Evolutionary conservation across 192 early-diverging fungal species (phyloP).

Genomic region (Entomortierella lignicola): DNA sequence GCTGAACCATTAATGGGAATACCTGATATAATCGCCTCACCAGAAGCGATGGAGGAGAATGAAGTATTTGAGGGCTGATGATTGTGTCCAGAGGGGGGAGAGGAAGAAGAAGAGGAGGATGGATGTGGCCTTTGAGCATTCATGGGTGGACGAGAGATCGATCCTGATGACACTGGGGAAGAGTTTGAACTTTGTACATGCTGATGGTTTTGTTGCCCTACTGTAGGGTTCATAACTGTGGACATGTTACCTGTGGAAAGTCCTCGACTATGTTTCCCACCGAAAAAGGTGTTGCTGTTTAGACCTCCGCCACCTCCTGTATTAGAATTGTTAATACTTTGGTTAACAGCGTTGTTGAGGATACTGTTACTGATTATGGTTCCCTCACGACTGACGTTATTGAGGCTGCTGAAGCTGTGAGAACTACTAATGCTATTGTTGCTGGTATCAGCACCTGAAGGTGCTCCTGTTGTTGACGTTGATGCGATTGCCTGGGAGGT

Average conservation of each 20-base stretch:
- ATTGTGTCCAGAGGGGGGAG: slow-evolving; percentile 16
- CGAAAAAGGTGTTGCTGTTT: slow-evolving; percentile 39
- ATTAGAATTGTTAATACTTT: slow-evolving; percentile 12
- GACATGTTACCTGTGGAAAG: slow-evolving; percentile 45
- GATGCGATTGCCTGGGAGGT: not conserved
- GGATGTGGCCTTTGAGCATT: slow-evolving; percentile 20
- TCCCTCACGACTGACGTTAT: slow-evolving; percentile 20
- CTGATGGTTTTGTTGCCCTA: slow-evolving; percentile 16
- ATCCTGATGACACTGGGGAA: slow-evolving; percentile 2
- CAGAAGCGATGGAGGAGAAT: slow-evolving; percentile 30
- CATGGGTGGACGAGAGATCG: slow-evolving; percentile 34
- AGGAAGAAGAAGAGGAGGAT: slow-evolving; percentile 13
- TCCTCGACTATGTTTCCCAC: slow-evolving; percentile 30
- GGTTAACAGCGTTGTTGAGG: slow-evolving; percentile 36
- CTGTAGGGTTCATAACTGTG: slow-evolving; percentile 2
- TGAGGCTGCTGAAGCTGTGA: slow-evolving; percentile 20
- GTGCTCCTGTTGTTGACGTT: slow-evolving; percentile 12
- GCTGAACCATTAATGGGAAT: not conserved
- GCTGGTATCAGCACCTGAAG: slow-evolving; percentile 16
- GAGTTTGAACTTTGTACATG: not conserved
- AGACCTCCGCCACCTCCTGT: slow-evolving; percentile 11
- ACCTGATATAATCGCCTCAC: slow-evolving; percentile 7
- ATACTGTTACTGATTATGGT: slow-evolving; percentile 43
- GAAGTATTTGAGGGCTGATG: slow-evolving; percentile 21
- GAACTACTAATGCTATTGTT: slow-evolving; percentile 23